These are phyloP conservation scores for Nemania sp. DNA, from an alignment of 2,329 filamentous ascomycete species.

Conservation along the genomic window DNA sequence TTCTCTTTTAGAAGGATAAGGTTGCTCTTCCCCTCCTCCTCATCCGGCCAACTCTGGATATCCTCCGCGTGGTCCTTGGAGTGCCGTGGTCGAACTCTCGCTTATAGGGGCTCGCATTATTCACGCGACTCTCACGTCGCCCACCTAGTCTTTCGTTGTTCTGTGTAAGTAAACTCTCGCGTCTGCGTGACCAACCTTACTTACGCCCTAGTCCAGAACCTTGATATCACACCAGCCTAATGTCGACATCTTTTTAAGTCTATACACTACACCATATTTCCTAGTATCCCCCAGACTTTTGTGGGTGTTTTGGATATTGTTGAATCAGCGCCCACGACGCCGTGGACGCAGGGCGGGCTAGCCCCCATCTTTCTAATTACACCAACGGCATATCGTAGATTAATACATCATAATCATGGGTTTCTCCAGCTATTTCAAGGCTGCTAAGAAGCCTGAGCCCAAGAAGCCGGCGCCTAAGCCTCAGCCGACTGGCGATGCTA, in stretches of 20 bases:
- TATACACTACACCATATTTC: background rate
- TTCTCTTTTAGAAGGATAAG: slow-evolving; percentile 7
- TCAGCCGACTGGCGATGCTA: slow-evolving; percentile 44
- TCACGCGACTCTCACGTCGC: slow-evolving; percentile 8
- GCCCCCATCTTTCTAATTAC: slow-evolving; percentile 18
- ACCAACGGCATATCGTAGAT: slow-evolving; percentile 10
- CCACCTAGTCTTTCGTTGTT: slow-evolving; percentile 18
- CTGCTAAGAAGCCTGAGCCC: slow-evolving; percentile 59
- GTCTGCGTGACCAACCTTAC: background rate
- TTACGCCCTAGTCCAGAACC: background rate
- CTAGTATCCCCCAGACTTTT: background rate
- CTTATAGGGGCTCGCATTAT: slow-evolving; percentile 24
- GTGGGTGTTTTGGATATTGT: background rate
- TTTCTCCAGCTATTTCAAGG: slow-evolving; percentile 72
- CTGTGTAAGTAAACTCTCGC: slow-evolving; percentile 16
- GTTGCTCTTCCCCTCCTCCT: slow-evolving; percentile 10
- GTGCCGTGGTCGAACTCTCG: slow-evolving; percentile 26
- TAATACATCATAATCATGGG: slow-evolving; percentile 61
- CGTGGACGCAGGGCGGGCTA: slow-evolving; percentile 26
- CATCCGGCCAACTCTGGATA: slow-evolving; percentile 6
- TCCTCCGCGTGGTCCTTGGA: background rate
- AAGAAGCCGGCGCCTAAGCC: slow-evolving; percentile 42
- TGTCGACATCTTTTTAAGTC: background rate
- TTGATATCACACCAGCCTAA: background rate
- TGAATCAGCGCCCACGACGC: slow-evolving; percentile 8